phyloP scores from a whole-genome alignment of 257 asterid genomes.

The Solanum pinnatisectum region DNA sequence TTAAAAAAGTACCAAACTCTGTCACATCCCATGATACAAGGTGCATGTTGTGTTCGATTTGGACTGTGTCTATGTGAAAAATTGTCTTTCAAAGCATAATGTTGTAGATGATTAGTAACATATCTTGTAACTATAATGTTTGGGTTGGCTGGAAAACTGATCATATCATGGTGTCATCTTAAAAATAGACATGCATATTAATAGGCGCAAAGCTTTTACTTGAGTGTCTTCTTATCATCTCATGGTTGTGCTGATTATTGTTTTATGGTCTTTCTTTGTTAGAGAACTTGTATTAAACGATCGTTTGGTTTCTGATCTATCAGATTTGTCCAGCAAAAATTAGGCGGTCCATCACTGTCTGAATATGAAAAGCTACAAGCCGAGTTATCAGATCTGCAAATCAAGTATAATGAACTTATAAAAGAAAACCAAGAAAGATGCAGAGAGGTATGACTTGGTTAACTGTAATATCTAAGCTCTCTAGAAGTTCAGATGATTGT shows the following conservation, averaged over 20 bases:
- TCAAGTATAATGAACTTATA: constrained; percentile 47
- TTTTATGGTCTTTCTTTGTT: background rate
- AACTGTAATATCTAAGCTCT: background rate
- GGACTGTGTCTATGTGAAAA: background rate
- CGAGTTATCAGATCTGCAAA: constrained; percentile 59
- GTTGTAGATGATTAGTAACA: background rate
- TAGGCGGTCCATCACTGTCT: constrained; percentile 77
- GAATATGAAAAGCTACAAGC: constrained; percentile 82
- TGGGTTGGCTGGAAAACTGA: background rate
- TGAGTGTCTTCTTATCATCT: background rate
- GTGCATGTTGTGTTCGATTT: background rate
- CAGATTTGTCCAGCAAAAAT: constrained; percentile 85
- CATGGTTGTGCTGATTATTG: background rate
- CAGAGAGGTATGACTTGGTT: constrained; percentile 43
- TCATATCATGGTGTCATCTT: background rate
- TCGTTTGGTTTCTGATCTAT: background rate
- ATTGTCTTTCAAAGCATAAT: background rate
- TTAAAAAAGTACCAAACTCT: background rate
- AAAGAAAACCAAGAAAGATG: constrained; percentile 63
- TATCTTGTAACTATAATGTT: background rate
- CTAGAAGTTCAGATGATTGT: background rate
- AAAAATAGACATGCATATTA: background rate
- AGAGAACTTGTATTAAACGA: background rate
- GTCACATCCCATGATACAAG: background rate
- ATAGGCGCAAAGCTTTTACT: background rate